phyloP scores from a whole-genome alignment of 495 filamentous ascomycete genomes.

The Penicillium riverlandense region DNA sequence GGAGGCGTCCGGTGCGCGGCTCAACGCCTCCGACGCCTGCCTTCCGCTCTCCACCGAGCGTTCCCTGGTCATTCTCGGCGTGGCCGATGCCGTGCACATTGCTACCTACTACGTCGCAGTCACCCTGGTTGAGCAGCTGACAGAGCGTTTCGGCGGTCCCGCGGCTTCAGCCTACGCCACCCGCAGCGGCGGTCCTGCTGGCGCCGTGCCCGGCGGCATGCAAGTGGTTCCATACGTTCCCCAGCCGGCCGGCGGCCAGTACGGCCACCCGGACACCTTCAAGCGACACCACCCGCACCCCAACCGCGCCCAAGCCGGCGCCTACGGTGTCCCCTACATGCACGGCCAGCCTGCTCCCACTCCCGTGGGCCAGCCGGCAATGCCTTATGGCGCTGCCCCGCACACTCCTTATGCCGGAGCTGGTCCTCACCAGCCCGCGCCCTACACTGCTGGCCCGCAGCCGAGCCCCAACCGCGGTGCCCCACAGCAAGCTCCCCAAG shows the following conservation, averaged over 20 bases:
- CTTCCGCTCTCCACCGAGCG: constrained; percentile 91
- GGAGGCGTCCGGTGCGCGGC: constrained; percentile 89
- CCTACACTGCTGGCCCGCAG: constrained; percentile 49
- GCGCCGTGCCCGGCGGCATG: constrained; percentile 92
- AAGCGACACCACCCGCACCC: constrained; percentile 59
- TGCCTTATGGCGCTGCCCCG: constrained; percentile 70
- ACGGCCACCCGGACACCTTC: constrained; percentile 83
- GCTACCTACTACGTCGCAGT: constrained; percentile 97
- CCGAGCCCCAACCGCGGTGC: constrained; percentile 47
- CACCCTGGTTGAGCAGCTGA: constrained; percentile 91
- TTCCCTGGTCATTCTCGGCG: constrained; percentile 88
- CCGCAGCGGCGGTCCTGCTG: constrained; percentile 85
- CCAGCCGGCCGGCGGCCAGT: constrained; percentile 85
- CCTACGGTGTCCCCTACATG: constrained; percentile 65
- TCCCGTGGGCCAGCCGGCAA: constrained; percentile 53
- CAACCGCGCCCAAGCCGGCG: constrained; percentile 55
- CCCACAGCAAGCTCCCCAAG: constrained; percentile 36
- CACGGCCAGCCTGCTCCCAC: constrained; percentile 58
- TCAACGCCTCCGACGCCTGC: constrained; percentile 93
- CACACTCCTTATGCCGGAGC: constrained; percentile 61
- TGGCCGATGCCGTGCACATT: constrained; percentile 93
- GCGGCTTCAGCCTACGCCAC: constrained; percentile 96
- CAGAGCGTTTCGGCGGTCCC: constrained; percentile 89
- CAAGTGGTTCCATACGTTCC: constrained; percentile 94
- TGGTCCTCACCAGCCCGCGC: constrained; percentile 70